Conservation (phyloP, 805 yeast species). For the Priceomyces carsonii region DNA sequence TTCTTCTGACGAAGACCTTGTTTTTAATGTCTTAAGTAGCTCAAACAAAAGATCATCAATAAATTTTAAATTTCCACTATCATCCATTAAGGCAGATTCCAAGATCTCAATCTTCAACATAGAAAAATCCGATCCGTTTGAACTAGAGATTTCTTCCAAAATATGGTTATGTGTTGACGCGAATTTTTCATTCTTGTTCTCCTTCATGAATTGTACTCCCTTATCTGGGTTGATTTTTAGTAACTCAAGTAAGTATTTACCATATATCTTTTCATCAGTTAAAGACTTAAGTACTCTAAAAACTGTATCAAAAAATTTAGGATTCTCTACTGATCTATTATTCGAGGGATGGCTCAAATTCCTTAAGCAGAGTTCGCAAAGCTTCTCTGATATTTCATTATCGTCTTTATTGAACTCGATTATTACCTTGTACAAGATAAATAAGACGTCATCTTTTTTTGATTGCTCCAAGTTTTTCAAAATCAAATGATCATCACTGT, state of each 20-base stretch:
- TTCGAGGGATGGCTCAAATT: conserved; percentile 1
- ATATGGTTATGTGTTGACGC: conserved; percentile 29
- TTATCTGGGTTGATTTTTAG: conserved; percentile 26
- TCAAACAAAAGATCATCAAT: conserved; percentile 28
- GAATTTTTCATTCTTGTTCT: conserved; percentile 24
- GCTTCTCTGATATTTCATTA: conserved; percentile 3
- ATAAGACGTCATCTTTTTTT: conserved; percentile 1
- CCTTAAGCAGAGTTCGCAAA: conserved; percentile 8
- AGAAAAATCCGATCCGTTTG: conserved; percentile 22
- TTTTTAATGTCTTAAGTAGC: conserved; percentile 19
- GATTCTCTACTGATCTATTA: no score
- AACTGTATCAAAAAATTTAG: conserved; percentile 7
- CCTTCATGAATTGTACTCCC: conserved; percentile 33
- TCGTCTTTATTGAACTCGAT: conserved; percentile 1
- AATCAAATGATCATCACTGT: conserved; percentile 5
- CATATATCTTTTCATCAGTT: conserved; percentile 24
- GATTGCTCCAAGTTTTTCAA: conserved; percentile 3
- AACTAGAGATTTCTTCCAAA: conserved; percentile 27
- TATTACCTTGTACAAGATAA: conserved; percentile 9
- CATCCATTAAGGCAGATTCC: conserved; percentile 29
- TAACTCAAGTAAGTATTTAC: conserved; percentile 31
- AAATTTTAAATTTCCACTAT: conserved; percentile 8
- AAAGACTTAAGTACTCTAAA: conserved; percentile 15
- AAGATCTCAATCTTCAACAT: conserved; percentile 34
- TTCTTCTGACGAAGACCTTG: conserved; percentile 15